Conservation (phyloP, 2,329 filamentous ascomycete genomes). For the Aurifilum marmelostoma region DNA sequence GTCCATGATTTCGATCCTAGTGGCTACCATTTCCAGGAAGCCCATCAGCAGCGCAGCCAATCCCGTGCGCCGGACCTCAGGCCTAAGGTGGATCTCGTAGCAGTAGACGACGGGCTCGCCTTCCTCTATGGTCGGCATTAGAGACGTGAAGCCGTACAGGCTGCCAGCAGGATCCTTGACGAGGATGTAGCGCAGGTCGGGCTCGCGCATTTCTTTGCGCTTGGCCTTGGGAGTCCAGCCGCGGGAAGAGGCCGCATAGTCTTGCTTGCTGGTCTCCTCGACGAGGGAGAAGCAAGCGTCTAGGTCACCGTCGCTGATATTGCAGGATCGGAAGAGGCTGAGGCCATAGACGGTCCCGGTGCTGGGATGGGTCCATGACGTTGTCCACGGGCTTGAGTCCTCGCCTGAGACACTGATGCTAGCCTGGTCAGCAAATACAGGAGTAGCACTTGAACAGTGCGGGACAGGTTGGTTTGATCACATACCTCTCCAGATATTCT, state of each 20-base stretch:
- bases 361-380: conserved; percentile 55
- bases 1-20: conserved; percentile 55
- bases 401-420: neutral
- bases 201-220: conserved; percentile 67
- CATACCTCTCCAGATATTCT: conserved; percentile 20
- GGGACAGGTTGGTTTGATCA: neutral
- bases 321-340: conserved; percentile 41
- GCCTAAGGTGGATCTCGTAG: conserved; percentile 74
- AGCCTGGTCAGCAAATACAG: conserved; percentile 5
- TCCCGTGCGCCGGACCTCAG: conserved; percentile 62
- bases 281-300: conserved; percentile 60
- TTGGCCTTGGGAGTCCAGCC: conserved; percentile 69
- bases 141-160: conserved; percentile 62
- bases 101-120: conserved; percentile 71
- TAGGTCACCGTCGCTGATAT: conserved; percentile 51
- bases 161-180: conserved; percentile 45
- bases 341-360: conserved; percentile 48
- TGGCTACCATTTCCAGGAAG: conserved; percentile 56
- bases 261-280: conserved; percentile 62
- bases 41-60: conserved; percentile 64
- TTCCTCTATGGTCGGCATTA: conserved; percentile 74
- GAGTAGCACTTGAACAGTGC: neutral
- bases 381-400: conserved; percentile 36
- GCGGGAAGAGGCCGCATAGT: conserved; percentile 64
- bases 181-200: conserved; percentile 70